Evolutionary conservation across 768 basidiomycete species (phyloP).

Genomic region (Boletus speciosus): DNA sequence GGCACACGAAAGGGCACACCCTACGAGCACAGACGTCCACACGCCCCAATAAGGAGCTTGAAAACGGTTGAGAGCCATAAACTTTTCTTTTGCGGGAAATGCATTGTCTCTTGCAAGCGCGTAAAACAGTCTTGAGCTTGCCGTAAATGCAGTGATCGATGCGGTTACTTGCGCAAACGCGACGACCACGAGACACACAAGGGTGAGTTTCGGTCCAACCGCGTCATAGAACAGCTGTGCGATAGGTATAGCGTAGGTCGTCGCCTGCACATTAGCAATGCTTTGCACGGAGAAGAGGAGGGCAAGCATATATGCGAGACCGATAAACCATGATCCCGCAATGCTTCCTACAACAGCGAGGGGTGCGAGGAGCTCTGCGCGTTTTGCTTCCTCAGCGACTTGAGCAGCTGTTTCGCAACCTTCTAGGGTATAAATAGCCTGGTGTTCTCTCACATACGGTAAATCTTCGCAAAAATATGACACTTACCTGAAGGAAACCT

Average conservation of each 20-base stretch:
- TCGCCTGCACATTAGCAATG: conserved; percentile 46
- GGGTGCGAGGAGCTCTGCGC: conserved; percentile 55
- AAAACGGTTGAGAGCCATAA: conserved; percentile 49
- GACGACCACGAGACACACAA: conserved; percentile 51
- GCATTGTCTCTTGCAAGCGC: conserved; percentile 55
- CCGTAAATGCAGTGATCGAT: conserved; percentile 55
- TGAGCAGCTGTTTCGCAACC: conserved; percentile 65
- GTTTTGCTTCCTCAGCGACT: conserved; percentile 56
- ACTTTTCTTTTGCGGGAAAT: conserved; percentile 43
- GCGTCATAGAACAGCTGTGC: conserved; percentile 57
- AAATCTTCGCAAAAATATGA: background rate
- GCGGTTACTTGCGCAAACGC: conserved; percentile 51
- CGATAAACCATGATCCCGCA: conserved; percentile 54
- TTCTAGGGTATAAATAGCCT: conserved; percentile 59
- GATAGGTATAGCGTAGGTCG: conserved; percentile 54
- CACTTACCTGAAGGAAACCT: conserved; percentile 40
- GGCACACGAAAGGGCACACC: conserved; percentile 53
- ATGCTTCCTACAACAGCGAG: conserved; percentile 55
- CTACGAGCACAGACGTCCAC: conserved; percentile 51
- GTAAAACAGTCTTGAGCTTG: conserved; percentile 54
- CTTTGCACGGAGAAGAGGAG: conserved; percentile 56
- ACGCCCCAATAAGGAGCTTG: conserved; percentile 56
- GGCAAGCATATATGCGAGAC: conserved; percentile 55
- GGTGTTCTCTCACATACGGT: background rate
- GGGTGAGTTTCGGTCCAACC: conserved; percentile 42